Base-by-base conservation (phyloP, 805 yeast genomes). In the Saccharomycopsis capsularis region DNA sequence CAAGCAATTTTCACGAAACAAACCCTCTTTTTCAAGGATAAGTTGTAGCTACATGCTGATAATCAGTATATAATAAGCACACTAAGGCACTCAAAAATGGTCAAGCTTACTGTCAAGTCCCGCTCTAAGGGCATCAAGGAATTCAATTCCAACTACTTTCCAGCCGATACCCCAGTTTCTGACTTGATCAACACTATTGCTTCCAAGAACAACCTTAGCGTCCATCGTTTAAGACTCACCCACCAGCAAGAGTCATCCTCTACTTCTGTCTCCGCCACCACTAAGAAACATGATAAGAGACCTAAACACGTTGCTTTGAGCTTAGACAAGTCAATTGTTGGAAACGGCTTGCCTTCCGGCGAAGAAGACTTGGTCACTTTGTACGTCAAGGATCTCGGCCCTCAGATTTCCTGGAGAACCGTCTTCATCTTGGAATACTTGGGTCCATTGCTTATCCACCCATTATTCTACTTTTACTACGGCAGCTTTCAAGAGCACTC, bases 341-440 rank as follows among this genome's bases (percentile, higher is more conserved):
- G 68, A 37, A 69, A 70, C 46, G 63, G 75, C 16, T 66, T 82
- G 37, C 64, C 62, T 29, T 70, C 66, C n/a, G 76, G 77, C 1
- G 66, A 67, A 21, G 67, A 63, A 9, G 64, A 60, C 0, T 56
- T 69, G 7, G 58, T 70, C 22, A 71, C 67, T 13, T 68, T 89
- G 13, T 76, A 68, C 55, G 85, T 85, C 48, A 90, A 91, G 64
- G 99, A 91, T 61, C 70, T 91, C 53, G 99, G 99, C 19, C 89
- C 90, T 0, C 99, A 93, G 67, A 78, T 93, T 51, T 81, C 82
- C 3, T 93, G 97, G 96, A 77, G 85, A 67, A 75, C 88, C 2
- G 98, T 91, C n/a, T 93, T 81, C 61, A 58, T 87, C 46, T 69
- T 87, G 55, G 99, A 93, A 68, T 93, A 93, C 63, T 57, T 85